Base-by-base conservation (phyloP, 148 eudicot genomes). In the Bassia scoparia region DNA sequence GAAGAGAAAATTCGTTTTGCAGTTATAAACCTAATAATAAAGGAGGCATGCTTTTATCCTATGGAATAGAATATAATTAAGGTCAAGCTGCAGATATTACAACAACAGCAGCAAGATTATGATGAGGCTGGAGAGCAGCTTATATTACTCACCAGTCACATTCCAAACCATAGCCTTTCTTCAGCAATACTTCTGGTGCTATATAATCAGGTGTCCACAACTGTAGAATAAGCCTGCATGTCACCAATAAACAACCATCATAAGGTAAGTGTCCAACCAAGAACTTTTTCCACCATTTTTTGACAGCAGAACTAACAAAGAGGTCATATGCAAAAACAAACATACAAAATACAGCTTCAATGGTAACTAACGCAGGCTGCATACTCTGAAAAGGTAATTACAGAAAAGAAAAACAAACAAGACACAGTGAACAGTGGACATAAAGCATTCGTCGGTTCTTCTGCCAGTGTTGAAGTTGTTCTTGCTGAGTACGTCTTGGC, bases 151-250 rank as follows among this genome's bases (percentile, higher is more conserved):
- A 93, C 98, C 98, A 93, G 80, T 93, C 98, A 69, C 98, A 93
- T 79, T 93, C 98, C 95, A 90, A 77, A 38, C 84, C 90, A 67
- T 93, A 93, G 52, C 98, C 98, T 79, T 93, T 93, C 89, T 93
- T 93, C 70, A 90, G 68, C 23, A 93, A 79, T 75, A 93, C 98
- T 80, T 93, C 98, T 61, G 98, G 98, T 61, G 98, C 98, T 79
- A 93, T 93, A 82, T 93, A 93, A 77, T 93, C 98, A 59, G 98
- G 98, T 55, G 98, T 93, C 43, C 98, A 97, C 72, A 93, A n/a
- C 98, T 15, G 98, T 93, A 48, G 98, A 93, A 81, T 86, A 93
- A 75, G 98, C 98, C 98, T 96, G 90, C 77, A 83, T 33, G 29
- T 70, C 76, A 61, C 43, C 76, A 71, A 49, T 65, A 67, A 27